A percentile compares a stretch with the other conserved stretches of the same genome.
These are phyloP conservation scores for Theileria parva DNA, from an alignment of 169 alveolate genomes.

Conservation along the genomic window DNA sequence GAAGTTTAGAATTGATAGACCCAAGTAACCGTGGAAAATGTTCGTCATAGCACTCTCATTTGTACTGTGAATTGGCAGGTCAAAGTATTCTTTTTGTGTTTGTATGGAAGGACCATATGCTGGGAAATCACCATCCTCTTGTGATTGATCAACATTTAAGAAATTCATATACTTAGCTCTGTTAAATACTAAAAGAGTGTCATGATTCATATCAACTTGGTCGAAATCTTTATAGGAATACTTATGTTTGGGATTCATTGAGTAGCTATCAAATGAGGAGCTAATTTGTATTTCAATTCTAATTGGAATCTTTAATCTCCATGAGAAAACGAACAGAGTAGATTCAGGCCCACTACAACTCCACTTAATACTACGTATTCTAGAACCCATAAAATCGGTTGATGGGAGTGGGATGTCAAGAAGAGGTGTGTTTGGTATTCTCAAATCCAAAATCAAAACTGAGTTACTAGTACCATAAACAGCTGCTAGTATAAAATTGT, in stretches of 20 bases:
- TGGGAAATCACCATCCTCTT: slow-evolving; percentile 15
- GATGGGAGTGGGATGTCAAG: slow-evolving; percentile 72
- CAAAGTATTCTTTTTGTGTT: slow-evolving; percentile 21
- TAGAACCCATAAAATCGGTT: slow-evolving; percentile 55
- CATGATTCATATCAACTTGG: slow-evolving; percentile 9
- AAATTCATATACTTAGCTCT: slow-evolving; percentile 8
- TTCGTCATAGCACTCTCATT: slow-evolving; percentile 14
- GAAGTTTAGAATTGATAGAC: slow-evolving; percentile 16
- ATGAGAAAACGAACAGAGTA: slow-evolving; percentile 40
- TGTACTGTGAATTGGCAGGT: slow-evolving; percentile 26
- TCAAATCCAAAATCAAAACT: slow-evolving; percentile 71
- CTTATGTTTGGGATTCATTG: background rate
- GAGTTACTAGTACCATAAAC: slow-evolving; percentile 64
- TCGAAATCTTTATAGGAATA: slow-evolving; percentile 35
- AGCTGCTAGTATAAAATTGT: slow-evolving; percentile 65
- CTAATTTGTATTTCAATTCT: slow-evolving; percentile 22
- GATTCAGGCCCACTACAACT: background rate
- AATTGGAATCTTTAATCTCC: slow-evolving; percentile 42
- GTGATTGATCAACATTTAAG: background rate
- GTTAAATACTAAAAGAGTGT: slow-evolving; percentile 1
- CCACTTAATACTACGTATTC: slow-evolving; percentile 74
- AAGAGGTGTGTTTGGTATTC: slow-evolving; percentile 69
- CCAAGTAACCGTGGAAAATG: slow-evolving; percentile 61
- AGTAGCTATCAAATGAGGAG: slow-evolving; percentile 31
- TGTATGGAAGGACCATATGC: slow-evolving; percentile 59